Conservation (phyloP, 2,329 filamentous ascomycete species). For the Hysterium pulicare region DNA sequence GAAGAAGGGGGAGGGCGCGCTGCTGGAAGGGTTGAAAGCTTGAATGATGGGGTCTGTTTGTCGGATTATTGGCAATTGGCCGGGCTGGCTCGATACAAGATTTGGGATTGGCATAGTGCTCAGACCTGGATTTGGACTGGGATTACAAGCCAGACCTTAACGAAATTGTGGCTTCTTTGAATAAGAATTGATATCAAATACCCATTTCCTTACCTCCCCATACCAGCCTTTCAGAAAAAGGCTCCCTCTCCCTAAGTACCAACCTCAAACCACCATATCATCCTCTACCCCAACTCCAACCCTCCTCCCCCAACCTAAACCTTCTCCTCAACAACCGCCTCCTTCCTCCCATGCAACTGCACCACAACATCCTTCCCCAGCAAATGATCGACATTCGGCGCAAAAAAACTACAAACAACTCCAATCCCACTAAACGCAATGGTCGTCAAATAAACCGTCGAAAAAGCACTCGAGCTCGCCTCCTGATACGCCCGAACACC, state of each 20-base stretch:
- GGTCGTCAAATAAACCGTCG: conserved; percentile 41
- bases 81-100: no score
- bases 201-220: no score
- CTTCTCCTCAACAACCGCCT: conserved; percentile 6
- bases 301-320: background rate
- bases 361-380: conserved; percentile 12
- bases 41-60: no score
- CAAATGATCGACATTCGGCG: conserved; percentile 5
- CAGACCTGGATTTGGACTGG: no score
- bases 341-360: conserved; percentile 5
- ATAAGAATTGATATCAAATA: no score
- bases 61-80: background rate
- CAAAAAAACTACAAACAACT: conserved; percentile 17
- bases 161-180: no score
- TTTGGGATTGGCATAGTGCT: no score
- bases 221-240: no score
- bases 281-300: no score
- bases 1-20: conserved; percentile 59
- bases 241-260: no score
- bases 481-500: conserved; percentile 28
- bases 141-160: no score
- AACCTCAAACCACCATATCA: no score
- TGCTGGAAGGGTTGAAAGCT: conserved; percentile 49
- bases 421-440: conserved; percentile 38
- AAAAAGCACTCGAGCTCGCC: conserved; percentile 39